Evolutionary conservation across 2,329 filamentous ascomycete species (phyloP).

Genomic region (Aschersonia sp.): DNA sequence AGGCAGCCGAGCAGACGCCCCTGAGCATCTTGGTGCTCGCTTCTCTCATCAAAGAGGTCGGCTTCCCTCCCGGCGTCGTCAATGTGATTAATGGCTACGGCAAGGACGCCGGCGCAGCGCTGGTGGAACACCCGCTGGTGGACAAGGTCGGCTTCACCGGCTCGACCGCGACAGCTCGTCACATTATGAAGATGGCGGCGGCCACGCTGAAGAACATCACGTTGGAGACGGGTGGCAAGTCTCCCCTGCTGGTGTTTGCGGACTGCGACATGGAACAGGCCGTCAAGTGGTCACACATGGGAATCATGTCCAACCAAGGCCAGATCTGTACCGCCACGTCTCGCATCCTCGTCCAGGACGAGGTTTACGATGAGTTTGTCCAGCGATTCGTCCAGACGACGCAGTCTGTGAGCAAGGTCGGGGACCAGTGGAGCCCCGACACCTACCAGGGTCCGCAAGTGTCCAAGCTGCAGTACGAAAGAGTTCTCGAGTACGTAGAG

Average conservation of each 20-base stretch:
- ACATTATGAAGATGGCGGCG: constrained; percentile 58
- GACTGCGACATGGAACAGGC: constrained; percentile 59
- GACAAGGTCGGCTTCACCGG: constrained; percentile 73
- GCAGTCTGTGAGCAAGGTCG: constrained; percentile 45
- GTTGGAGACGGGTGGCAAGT: constrained; percentile 60
- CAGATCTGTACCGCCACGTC: constrained; percentile 47
- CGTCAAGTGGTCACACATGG: constrained; percentile 56
- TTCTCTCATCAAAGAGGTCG: constrained; percentile 56
- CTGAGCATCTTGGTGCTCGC: constrained; percentile 53
- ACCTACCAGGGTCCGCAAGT: constrained; percentile 67
- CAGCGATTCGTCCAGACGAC: constrained; percentile 44
- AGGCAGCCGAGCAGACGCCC: constrained; percentile 65
- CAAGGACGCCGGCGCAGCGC: constrained; percentile 61
- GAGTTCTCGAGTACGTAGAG: constrained; percentile 56
- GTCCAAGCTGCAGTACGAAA: constrained; percentile 54
- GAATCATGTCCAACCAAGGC: constrained; percentile 44
- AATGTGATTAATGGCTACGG: constrained; percentile 70
- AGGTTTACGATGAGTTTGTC: constrained; percentile 48
- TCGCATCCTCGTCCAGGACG: constrained; percentile 48
- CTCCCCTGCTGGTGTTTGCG: constrained; percentile 58
- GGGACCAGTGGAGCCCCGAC: constrained; percentile 52
- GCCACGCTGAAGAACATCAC: constrained; percentile 64
- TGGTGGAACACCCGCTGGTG: constrained; percentile 62
- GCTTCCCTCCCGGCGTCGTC: constrained; percentile 64
- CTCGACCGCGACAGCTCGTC: constrained; percentile 51